Percentiles rank a stretch among this genome's conserved stretches.
phyloP scores from a whole-genome alignment of 2,329 filamentous ascomycete species.

The Aspergillus thermomutatus region DNA sequence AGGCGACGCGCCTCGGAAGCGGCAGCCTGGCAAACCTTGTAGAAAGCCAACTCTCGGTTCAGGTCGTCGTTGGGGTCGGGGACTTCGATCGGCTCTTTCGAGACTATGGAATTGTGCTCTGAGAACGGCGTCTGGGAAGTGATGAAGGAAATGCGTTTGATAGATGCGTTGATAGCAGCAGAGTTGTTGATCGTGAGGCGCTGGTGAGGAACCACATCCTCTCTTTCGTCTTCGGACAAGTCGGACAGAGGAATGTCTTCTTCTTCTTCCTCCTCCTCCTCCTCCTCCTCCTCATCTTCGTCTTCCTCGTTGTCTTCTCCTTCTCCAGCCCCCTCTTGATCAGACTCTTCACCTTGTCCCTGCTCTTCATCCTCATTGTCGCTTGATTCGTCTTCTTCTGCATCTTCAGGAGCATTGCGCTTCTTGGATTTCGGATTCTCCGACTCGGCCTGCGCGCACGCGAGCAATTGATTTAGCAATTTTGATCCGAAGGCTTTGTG shows the following conservation, averaged over 20 bases:
- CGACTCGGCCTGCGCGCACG: neutral
- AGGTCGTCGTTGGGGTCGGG: constrained; percentile 87
- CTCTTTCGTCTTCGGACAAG: constrained; percentile 74
- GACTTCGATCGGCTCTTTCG: constrained; percentile 67
- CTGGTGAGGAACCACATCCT: constrained; percentile 84
- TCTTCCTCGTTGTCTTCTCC: constrained; percentile 31
- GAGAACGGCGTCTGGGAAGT: constrained; percentile 72
- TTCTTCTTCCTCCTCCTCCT: constrained; percentile 70
- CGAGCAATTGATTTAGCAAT: constrained; percentile 2
- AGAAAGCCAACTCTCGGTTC: constrained; percentile 87
- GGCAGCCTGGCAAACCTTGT: constrained; percentile 80
- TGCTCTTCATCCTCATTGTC: constrained; percentile 21
- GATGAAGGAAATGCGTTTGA: constrained; percentile 61
- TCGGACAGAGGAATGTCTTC: constrained; percentile 90
- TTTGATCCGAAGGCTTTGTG: neutral
- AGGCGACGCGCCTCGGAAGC: constrained; percentile 69
- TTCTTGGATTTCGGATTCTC: constrained; percentile 14
- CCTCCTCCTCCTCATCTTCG: constrained; percentile 47
- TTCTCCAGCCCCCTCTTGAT: constrained; percentile 29
- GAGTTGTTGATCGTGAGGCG: constrained; percentile 98
- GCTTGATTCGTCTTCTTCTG: constrained; percentile 39
- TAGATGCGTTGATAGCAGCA: constrained; percentile 72
- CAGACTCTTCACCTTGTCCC: constrained; percentile 21
- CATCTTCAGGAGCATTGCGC: constrained; percentile 27
- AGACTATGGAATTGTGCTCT: constrained; percentile 74